phyloP scores from a whole-genome alignment of 495 filamentous ascomycete species.

The Penicillium pulvis region DNA sequence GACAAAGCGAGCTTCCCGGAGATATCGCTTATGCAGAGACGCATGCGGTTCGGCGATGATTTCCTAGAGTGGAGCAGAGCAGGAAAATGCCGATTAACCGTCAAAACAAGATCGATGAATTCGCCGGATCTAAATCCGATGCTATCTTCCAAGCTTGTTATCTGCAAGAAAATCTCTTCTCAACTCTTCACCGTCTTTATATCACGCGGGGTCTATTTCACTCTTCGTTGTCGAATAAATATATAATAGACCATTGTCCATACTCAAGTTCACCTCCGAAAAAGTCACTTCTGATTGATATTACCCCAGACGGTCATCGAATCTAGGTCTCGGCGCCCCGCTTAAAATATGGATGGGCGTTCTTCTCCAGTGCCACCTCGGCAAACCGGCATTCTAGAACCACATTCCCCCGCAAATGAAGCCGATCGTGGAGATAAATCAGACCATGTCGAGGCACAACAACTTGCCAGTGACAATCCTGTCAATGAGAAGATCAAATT shows the following conservation, averaged over 20 bases:
- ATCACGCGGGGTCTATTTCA: not conserved
- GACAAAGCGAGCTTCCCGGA: no score
- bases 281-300: not conserved
- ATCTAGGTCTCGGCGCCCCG: not conserved
- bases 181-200: not conserved
- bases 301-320: not conserved
- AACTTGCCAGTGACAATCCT: not conserved
- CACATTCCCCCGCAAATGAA: not conserved
- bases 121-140: slow-evolving; percentile 6
- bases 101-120: not conserved
- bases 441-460: slow-evolving; percentile 1
- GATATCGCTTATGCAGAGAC: not conserved
- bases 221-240: not conserved
- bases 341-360: not conserved
- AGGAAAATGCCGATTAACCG: slow-evolving; percentile 1
- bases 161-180: not conserved
- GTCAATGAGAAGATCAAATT: slow-evolving; percentile 3
- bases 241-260: not conserved
- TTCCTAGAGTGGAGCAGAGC: slow-evolving; percentile 2
- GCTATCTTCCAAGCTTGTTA: not conserved
- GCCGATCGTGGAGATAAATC: not conserved
- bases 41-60: slow-evolving; percentile 5
- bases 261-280: not conserved
- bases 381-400: not conserved
- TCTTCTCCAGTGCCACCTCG: not conserved